Conservation (phyloP, 192 early-diverging fungal species). For the Coemansia sp. region DNA sequence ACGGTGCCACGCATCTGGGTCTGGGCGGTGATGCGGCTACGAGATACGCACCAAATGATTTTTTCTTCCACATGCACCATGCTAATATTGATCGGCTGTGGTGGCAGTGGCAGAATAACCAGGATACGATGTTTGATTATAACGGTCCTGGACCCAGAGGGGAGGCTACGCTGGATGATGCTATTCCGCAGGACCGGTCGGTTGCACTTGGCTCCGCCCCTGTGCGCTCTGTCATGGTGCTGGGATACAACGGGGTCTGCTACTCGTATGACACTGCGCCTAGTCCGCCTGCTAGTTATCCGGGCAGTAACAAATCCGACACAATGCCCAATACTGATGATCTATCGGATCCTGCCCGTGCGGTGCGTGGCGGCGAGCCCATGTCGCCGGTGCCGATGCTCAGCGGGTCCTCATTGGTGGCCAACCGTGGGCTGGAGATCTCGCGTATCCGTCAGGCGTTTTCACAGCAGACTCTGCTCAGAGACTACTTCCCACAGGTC, state of each 20-base stretch:
- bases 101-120: conserved; percentile 58
- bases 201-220: conserved; percentile 28
- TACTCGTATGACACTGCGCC: conserved; percentile 48
- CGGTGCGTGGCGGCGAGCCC: conserved; percentile 1
- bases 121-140: conserved; percentile 17
- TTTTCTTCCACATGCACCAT: conserved; percentile 66
- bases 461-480: conserved; percentile 9
- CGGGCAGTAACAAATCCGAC: background rate
- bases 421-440: conserved; percentile 27
- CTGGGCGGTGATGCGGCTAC: conserved; percentile 54
- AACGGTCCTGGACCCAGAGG: conserved; percentile 35
- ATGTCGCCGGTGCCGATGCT: conserved; percentile 16
- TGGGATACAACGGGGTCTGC: conserved; percentile 41
- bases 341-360: background rate
- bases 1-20: conserved; percentile 50
- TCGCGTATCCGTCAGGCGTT: conserved; percentile 33
- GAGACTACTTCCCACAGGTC: conserved; percentile 30
- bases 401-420: conserved; percentile 35
- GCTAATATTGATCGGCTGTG: conserved; percentile 62
- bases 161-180: conserved; percentile 31
- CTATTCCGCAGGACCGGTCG: conserved; percentile 30
- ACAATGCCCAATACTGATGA: no score
- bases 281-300: conserved; percentile 21
- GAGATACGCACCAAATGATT: conserved; percentile 57
- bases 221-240: conserved; percentile 40